Evolutionary conservation across 2,329 filamentous ascomycete genomes (phyloP).

Genomic region (Didymella pomorum): DNA sequence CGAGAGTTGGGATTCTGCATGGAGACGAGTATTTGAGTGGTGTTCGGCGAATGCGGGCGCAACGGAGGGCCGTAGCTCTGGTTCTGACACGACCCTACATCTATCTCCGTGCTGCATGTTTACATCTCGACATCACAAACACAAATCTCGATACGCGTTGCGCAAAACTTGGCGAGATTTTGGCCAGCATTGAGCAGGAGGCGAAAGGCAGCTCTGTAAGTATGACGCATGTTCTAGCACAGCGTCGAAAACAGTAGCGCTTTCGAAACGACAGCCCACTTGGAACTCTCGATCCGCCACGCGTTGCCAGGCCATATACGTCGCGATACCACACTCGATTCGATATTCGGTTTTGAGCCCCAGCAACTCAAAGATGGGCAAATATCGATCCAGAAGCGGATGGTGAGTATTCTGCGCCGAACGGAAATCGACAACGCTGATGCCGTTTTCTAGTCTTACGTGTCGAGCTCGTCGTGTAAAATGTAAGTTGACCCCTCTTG

Average conservation of each 20-base stretch:
- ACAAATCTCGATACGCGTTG: neutral
- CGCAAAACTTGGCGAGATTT: neutral
- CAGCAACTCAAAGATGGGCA: conserved; percentile 31
- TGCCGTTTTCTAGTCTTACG: conserved; percentile 32
- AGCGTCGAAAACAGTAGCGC: neutral
- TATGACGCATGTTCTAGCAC: conserved; percentile 10
- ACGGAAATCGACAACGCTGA: neutral
- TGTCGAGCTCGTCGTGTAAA: conserved; percentile 45
- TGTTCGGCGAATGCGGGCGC: neutral
- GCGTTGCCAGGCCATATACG: neutral
- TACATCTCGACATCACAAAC: neutral
- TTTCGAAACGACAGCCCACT: conserved; percentile 9
- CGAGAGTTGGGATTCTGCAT: neutral
- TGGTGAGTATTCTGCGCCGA: conserved; percentile 34
- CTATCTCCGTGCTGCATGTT: neutral
- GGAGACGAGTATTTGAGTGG: neutral
- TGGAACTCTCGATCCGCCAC: neutral
- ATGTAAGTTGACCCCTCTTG: conserved; percentile 26
- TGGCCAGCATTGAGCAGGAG: neutral
- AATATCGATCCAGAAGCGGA: conserved; percentile 43
- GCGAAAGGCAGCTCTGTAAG: conserved; percentile 1
- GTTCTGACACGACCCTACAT: conserved; percentile 1
- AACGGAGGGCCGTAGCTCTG: conserved; percentile 2
- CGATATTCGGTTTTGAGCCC: conserved; percentile 13
- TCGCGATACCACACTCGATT: conserved; percentile 13